phyloP scores from a whole-genome alignment of 805 yeast genomes.

The Saturnispora kantuleensis region DNA sequence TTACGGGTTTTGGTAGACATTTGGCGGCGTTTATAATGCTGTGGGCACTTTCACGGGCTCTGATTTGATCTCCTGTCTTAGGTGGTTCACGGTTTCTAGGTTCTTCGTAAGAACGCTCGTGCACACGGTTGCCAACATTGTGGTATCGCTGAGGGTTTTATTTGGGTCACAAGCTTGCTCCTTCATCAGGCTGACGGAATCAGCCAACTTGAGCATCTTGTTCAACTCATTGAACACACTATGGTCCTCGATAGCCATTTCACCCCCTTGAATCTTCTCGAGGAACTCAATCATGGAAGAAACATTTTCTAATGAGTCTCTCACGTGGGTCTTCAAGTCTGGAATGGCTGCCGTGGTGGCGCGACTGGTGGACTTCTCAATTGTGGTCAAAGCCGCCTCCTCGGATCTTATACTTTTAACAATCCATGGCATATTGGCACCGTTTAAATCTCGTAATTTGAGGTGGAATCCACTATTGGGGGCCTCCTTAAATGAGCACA shows the following conservation, averaged over 20 bases:
- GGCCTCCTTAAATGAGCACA: too few species aligned
- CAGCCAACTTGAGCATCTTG: conserved; percentile 10
- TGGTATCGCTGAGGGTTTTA: too few species aligned
- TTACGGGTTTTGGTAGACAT: conserved; percentile 37
- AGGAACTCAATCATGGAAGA: conserved; percentile 10
- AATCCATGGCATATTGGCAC: background rate
- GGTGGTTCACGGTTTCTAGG: background rate
- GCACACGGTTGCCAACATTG: background rate
- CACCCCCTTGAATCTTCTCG: conserved; percentile 7
- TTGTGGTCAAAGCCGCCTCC: background rate
- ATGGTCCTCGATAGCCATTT: conserved; percentile 1
- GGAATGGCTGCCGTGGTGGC: background rate
- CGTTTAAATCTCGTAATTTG: background rate
- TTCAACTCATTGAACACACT: conserved; percentile 8
- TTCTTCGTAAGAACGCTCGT: conserved; percentile 7
- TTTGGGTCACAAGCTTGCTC: too few species aligned
- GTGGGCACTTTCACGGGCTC: conserved; percentile 47
- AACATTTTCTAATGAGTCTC: background rate
- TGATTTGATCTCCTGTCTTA: conserved; percentile 12
- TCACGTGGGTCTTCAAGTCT: background rate
- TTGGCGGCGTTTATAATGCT: conserved; percentile 45
- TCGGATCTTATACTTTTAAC: conserved; percentile 1
- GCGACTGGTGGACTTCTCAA: conserved; percentile 1
- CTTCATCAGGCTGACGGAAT: too few species aligned
- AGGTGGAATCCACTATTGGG: background rate